Evolutionary conservation across 352 stramenopile genomes (phyloP), one percentile per base, ranked within the genome.

Genomic region (Globisporangium lucens): DNA sequence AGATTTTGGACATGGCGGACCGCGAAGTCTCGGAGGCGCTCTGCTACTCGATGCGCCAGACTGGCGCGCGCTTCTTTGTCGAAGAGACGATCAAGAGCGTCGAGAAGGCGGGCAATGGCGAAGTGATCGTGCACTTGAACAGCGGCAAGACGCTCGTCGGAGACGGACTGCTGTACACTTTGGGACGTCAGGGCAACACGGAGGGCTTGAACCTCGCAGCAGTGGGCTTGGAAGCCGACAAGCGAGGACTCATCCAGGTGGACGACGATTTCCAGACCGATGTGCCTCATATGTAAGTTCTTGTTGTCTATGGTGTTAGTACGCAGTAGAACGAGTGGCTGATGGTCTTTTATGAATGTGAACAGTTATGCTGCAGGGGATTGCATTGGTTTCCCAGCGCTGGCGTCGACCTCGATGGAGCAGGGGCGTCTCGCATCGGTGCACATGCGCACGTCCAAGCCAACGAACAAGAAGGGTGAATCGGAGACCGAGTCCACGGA

Each of bases 341-440:
- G 24, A 29, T 57, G 22, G 12, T 55, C n/a, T 29, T 61, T 33
- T 33, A 1, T 49, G 15, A 20, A 7, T 15, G 27, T 24, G 10
- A 52, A 29, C 69, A 94, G 85, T 82, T 95, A 95, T 88, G 90
- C 90, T 60, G 89, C 86, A 65, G 90, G 90, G 29, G 90, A 97
- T 67, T 93, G 90, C 73, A 97, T 97, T 63, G 90, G 90, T 5
- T 96, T 91, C 70, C 90, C 90, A 2, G 89, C 87, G 6, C 81
- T 97, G 56, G 90, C 90, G 24, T 97, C 89, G 41, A 97, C 89
- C 20, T 96, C 87, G 49, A 97, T 97, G 90, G 90, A 97, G 73
- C 90, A 97, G 68, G 90, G 90, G 15, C 83, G 88, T 29, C 70
- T 94, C 66, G 90, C 89, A 33, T 95, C 87, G 0, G 82, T 93